Evolutionary conservation across 2,329 filamentous ascomycete species (phyloP), one percentile per base, ranked within the genome.

Genomic region (Ceratocystiopsis minuta): DNA sequence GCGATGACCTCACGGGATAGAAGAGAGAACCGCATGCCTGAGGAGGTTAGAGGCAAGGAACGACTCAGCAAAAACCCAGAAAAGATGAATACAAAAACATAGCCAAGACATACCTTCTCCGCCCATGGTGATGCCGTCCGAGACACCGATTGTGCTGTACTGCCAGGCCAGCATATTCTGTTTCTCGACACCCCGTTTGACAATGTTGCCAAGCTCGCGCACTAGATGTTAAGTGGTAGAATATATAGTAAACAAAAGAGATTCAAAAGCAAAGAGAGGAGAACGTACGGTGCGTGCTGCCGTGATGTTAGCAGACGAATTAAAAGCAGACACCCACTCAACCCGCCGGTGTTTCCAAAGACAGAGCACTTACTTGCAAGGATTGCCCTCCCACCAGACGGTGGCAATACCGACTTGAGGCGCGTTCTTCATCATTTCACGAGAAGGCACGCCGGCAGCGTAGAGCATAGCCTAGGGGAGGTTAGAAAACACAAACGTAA

Each of bases 331-430:
- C 9, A 28, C 5, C 4, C 24, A 28, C 2, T 2, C 24, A 28
- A 28, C 2, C 24, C 9, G 7, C 24, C 11, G 24, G 4, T 20
- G 6, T 6, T 6, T 28, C 11, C 24, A 28, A 28, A 28, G n/a
- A n/a, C n/a, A n/a, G n/a, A n/a, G 6, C 24, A 69, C 78, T 62
- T 60, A 83, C 78, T 94, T 94, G 75, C 87, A 95, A 34, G 88
- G 84, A 57, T 95, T 95, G 24, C 88, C 88, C 61, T 95, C 86
- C 87, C 87, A 96, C 87, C 87, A 95, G 5, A 95, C 83, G 6
- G 81, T 86, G 9, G 86, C 80, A 54, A 95, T 75, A 44, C 88
- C 88, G 20, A 96, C 82, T 49, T 96, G 88, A 13, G 88, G 84
- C 41, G 81, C 80, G 44, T 72, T 88, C 62, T 88, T 87, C 83